Percentiles rank a stretch among this genome's conserved stretches.
These are phyloP conservation scores for Hygrophoropsis aurantiaca DNA, from an alignment of 768 basidiomycete species.

Conservation along the genomic window DNA sequence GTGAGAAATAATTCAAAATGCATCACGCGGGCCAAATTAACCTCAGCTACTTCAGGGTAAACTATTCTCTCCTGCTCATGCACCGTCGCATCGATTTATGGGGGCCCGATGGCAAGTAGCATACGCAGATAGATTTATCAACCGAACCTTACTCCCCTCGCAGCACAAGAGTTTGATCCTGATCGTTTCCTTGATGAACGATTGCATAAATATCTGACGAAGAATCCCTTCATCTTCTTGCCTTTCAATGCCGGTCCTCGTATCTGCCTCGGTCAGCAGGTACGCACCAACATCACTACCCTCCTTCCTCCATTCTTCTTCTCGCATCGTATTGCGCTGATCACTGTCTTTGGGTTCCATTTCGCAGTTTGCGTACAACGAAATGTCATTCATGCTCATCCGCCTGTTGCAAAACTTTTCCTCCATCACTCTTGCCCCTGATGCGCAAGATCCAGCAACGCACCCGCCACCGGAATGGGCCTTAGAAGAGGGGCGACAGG, in stretches of 20 bases:
- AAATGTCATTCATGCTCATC: constrained; percentile 62
- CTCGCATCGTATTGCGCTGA: not conserved
- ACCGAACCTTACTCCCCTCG: not conserved
- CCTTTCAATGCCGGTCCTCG: constrained; percentile 42
- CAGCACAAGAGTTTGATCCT: constrained; percentile 63
- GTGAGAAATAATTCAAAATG: constrained; percentile 10
- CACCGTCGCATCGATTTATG: not conserved
- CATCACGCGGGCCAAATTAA: too few relatives aligned
- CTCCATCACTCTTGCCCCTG: constrained; percentile 41
- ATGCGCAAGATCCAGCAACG: constrained; percentile 42
- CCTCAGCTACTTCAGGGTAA: not conserved
- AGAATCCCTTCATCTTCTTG: constrained; percentile 53
- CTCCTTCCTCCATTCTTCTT: too few relatives aligned
- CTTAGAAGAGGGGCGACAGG: constrained; percentile 31
- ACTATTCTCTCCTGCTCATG: constrained; percentile 1
- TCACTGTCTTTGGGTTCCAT: not conserved
- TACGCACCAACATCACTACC: constrained; percentile 6
- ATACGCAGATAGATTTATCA: not conserved
- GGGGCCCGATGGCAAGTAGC: not conserved
- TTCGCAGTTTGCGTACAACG: constrained; percentile 63
- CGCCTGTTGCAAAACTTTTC: constrained; percentile 58
- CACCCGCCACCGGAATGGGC: constrained; percentile 49
- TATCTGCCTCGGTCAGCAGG: constrained; percentile 39
- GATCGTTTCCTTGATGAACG: constrained; percentile 67
- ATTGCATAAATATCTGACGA: constrained; percentile 50